Evolutionary conservation across 495 filamentous ascomycete genomes (phyloP).

Genomic region (Endocarpon pusillum): DNA sequence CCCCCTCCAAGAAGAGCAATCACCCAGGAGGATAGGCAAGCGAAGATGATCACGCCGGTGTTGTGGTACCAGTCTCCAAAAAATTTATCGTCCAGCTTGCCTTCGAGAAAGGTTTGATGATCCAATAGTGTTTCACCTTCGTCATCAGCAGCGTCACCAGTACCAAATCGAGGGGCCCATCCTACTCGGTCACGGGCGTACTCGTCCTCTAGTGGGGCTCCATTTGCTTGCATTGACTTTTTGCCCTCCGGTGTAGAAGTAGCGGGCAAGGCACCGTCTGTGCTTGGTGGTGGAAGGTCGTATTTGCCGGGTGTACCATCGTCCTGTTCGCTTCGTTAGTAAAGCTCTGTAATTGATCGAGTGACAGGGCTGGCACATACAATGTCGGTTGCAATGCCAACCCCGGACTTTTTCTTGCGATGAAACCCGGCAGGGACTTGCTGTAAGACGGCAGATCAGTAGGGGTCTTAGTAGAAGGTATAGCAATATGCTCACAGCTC

Average conservation of each 20-base stretch:
- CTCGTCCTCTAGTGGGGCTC: conserved; percentile 37
- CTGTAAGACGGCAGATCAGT: conserved; percentile 17
- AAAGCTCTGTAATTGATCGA: too few relatives aligned
- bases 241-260: conserved; percentile 24
- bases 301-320: conserved; percentile 51
- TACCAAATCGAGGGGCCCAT: conserved; percentile 75
- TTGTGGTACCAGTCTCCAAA: conserved; percentile 99
- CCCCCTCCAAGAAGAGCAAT: conserved; percentile 79
- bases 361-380: not conserved
- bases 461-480: conserved; percentile 8
- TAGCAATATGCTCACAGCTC: conserved; percentile 42
- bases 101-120: conserved; percentile 76
- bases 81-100: conserved; percentile 70
- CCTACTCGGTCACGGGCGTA: conserved; percentile 59
- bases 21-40: conserved; percentile 80
- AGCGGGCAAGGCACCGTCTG: conserved; percentile 41
- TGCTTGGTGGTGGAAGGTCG: conserved; percentile 60
- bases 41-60: conserved; percentile 77
- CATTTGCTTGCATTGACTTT: conserved; percentile 29
- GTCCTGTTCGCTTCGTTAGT: conserved; percentile 31
- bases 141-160: conserved; percentile 29
- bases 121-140: conserved; percentile 56
- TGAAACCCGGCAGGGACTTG: conserved; percentile 45
- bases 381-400: conserved; percentile 42
- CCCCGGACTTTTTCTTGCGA: conserved; percentile 44